These are phyloP conservation scores for Metarhizium humberi DNA, from an alignment of 2,329 filamentous ascomycete genomes.

Conservation along the genomic window DNA sequence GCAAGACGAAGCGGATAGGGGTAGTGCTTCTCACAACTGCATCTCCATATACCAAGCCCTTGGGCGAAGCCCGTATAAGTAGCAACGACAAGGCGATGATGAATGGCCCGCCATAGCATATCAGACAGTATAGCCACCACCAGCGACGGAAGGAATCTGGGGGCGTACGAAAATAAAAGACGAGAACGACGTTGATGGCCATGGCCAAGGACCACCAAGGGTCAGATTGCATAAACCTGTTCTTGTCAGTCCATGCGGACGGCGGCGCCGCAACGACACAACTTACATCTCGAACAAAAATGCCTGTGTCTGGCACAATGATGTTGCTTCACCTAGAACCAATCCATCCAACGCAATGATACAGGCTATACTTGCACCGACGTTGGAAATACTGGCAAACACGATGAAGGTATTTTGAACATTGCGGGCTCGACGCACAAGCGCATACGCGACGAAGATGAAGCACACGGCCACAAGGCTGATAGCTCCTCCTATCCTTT, in stretches of 20 bases:
- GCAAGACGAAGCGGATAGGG: neutral
- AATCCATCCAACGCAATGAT: slow-evolving; percentile 62
- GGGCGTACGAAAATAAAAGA: slow-evolving; percentile 51
- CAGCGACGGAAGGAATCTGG: slow-evolving; percentile 63
- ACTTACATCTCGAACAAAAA: slow-evolving; percentile 60
- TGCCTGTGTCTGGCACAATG: slow-evolving; percentile 52
- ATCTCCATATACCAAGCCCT: slow-evolving; percentile 41
- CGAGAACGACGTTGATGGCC: slow-evolving; percentile 72
- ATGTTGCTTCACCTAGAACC: slow-evolving; percentile 37
- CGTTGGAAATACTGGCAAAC: slow-evolving; percentile 50
- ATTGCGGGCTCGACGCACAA: slow-evolving; percentile 43
- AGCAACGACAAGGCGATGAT: slow-evolving; percentile 58
- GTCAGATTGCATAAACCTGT: slow-evolving; percentile 65
- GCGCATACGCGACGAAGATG: slow-evolving; percentile 42
- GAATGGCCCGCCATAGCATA: slow-evolving; percentile 65
- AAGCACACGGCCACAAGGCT: slow-evolving; percentile 41
- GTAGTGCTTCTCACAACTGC: slow-evolving; percentile 36
- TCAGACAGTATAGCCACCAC: slow-evolving; percentile 59
- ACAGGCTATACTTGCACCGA: slow-evolving; percentile 54
- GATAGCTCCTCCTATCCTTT: slow-evolving; percentile 43
- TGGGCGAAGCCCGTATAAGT: slow-evolving; percentile 34
- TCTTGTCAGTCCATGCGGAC: slow-evolving; percentile 12
- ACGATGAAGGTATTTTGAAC: slow-evolving; percentile 54
- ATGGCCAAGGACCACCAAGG: slow-evolving; percentile 73
- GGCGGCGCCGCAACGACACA: neutral